These are phyloP conservation scores for Boletus sp. DNA, from an alignment of 768 basidiomycete species.

Conservation along the genomic window DNA sequence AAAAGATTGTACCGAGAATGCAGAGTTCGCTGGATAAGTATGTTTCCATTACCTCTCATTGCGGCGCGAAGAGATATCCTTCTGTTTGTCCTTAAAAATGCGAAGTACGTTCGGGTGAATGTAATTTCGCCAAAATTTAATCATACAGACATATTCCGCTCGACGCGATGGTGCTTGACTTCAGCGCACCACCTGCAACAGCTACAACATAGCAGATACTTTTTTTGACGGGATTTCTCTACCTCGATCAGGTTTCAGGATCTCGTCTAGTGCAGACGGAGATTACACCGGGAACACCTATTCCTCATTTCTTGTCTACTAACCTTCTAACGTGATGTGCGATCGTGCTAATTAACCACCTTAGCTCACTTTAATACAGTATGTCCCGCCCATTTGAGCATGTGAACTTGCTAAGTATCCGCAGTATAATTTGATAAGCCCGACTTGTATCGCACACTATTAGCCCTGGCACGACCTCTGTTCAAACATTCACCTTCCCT, in stretches of 20 bases:
- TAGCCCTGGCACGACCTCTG: background rate
- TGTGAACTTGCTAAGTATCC: background rate
- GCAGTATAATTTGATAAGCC: too few relatives aligned
- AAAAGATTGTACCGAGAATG: conserved; percentile 59
- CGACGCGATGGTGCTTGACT: background rate
- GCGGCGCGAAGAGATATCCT: conserved; percentile 9
- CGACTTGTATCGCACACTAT: background rate
- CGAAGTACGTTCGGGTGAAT: conserved; percentile 14
- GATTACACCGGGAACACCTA: conserved; percentile 18
- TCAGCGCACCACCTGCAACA: background rate
- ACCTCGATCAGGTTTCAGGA: background rate
- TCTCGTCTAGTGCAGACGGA: conserved; percentile 12
- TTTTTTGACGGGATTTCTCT: background rate
- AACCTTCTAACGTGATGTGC: background rate
- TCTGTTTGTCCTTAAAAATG: conserved; percentile 19
- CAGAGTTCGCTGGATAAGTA: conserved; percentile 48
- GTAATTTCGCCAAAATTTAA: conserved; percentile 8
- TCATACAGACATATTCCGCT: background rate
- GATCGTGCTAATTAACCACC: background rate
- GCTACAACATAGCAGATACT: background rate
- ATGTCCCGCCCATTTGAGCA: background rate
- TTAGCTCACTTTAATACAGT: background rate
- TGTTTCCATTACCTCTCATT: conserved; percentile 4
- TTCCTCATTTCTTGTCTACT: background rate
- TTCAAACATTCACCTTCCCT: background rate